Evolutionary conservation across 1,284 basidiomycete species (phyloP), one percentile per base, ranked within the genome.

Genomic region (Irpex sp.): DNA sequence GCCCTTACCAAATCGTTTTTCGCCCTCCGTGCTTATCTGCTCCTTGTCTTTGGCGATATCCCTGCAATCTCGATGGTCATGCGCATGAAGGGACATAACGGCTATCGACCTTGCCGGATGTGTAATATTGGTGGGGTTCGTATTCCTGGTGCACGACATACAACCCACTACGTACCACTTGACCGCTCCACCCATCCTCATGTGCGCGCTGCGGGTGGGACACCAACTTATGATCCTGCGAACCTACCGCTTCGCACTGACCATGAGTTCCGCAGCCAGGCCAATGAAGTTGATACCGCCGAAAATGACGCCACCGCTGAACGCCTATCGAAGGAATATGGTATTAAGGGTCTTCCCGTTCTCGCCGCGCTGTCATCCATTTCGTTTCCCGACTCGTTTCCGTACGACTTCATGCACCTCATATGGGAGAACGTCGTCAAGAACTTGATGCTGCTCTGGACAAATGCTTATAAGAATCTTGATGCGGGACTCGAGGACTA

Each of bases 61-160:
- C 86, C 84, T 6, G 87, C 86, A 0, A 75, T 87, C 0, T 79
- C 83, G 0, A 84, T 85, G 79, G 45, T 87, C 2, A 82, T 87
- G 81, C 70, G 78, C 0, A 85, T 87, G 80, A 87, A 87, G 71
- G 86, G 86, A 0, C 85, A 86, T 64, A 88, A 88, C 70, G 83
- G 81, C 0, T 62, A 79, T 24, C 77, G 58, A 1, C 86, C 87
- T 0, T 89, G 87, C 72, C 81, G 82, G 1, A 82, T 83, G 75
- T 89, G 86, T 75, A 74, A 79, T 1, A 87, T 88, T 10, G n/a
- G n/a, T n/a, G n/a, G n/a, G n/a, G n/a, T n/a, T n/a, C n/a, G n/a
- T n/a, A n/a, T n/a, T n/a, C n/a, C n/a, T n/a, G n/a, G n/a, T n/a
- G n/a, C 69, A 62, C 6, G 85, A 82, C 6, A 44, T 88, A 1